phyloP scores from a whole-genome alignment of 164 flowering plant species.

The Vitis amurensis region DNA sequence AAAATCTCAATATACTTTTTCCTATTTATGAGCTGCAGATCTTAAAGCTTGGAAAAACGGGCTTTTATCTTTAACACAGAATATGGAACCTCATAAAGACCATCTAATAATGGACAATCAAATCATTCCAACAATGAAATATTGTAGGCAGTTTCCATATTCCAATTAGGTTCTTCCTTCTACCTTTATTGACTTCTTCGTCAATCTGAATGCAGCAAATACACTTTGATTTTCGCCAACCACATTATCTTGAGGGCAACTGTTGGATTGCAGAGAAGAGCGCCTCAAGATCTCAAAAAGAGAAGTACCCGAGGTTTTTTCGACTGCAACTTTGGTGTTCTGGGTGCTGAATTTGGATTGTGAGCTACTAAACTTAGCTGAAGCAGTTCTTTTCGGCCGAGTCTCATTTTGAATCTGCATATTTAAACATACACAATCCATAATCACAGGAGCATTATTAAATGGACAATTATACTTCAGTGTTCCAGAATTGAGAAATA shows the following conservation, averaged over 20 bases:
- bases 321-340: slow-evolving; percentile 19
- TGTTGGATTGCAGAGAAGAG: slow-evolving; percentile 43
- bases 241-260: slow-evolving; percentile 9
- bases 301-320: slow-evolving; percentile 39
- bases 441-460: not conserved
- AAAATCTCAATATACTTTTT: too few species aligned
- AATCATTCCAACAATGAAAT: not conserved
- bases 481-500: too few species aligned
- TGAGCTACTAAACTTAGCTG: slow-evolving; percentile 54
- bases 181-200: slow-evolving; percentile 43
- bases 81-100: too few species aligned
- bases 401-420: slow-evolving; percentile 49
- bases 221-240: slow-evolving; percentile 42
- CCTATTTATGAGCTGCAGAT: too few species aligned
- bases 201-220: slow-evolving; percentile 69
- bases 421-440: not conserved
- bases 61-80: too few species aligned
- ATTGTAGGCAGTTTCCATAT: not conserved
- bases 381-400: slow-evolving; percentile 22
- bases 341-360: slow-evolving; percentile 44
- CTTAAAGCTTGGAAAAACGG: too few species aligned
- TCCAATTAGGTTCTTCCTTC: slow-evolving; percentile 33
- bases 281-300: slow-evolving; percentile 64
- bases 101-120: too few species aligned
- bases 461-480: too few species aligned